phyloP scores from a whole-genome alignment of 345 rosid species.

The Rubroshorea leprosula region DNA sequence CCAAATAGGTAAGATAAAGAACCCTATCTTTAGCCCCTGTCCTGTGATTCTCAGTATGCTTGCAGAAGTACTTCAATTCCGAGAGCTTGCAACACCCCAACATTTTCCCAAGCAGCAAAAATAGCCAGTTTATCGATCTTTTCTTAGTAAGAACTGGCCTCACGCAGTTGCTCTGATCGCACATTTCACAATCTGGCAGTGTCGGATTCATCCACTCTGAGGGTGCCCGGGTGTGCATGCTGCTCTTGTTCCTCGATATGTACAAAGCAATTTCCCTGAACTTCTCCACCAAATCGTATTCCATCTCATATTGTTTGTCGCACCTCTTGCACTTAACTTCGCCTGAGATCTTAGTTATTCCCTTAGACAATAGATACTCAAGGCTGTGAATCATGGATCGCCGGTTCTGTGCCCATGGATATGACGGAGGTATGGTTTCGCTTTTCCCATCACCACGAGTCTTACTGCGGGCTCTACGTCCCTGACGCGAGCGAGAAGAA shows the following conservation, averaged over 20 bases:
- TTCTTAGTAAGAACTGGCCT: constrained; percentile 25
- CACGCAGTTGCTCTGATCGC: constrained; percentile 13
- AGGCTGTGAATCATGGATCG: constrained; percentile 25
- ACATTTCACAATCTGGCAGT: constrained; percentile 20
- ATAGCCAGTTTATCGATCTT: constrained; percentile 32
- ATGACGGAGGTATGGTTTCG: constrained; percentile 19
- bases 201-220: constrained; percentile 28
- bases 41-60: constrained; percentile 34
- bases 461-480: neutral
- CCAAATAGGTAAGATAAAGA: constrained; percentile 34
- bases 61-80: constrained; percentile 36
- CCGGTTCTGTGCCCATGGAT: constrained; percentile 25
- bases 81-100: constrained; percentile 34
- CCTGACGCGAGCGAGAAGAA: neutral
- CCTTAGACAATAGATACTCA: constrained; percentile 15
- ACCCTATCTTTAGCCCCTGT: constrained; percentile 41
- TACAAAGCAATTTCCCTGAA: constrained; percentile 22
- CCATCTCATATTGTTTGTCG: constrained; percentile 13
- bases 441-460: neutral
- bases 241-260: constrained; percentile 15
- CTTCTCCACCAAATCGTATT: constrained; percentile 23
- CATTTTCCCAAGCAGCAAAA: constrained; percentile 32
- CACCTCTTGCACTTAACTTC: constrained; percentile 29
- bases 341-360: constrained; percentile 17
- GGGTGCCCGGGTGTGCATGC: constrained; percentile 34